Percentiles rank a stretch among this genome's conserved stretches.
These are phyloP conservation scores for Sistotremastrum niveocremeum DNA, from an alignment of 768 basidiomycete species.

Conservation along the genomic window DNA sequence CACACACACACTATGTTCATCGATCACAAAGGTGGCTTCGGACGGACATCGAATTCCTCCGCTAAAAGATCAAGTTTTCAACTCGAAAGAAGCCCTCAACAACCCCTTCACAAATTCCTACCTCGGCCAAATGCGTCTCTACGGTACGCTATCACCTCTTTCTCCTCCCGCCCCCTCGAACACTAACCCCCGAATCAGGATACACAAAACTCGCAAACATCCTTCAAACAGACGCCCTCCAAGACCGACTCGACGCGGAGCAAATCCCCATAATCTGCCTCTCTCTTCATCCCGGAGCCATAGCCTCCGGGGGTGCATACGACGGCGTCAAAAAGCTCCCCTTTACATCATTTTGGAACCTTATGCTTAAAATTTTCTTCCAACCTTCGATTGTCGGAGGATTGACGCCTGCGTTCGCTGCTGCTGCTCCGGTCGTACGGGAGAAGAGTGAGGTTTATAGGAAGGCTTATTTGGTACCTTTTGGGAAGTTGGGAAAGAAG, in stretches of 20 bases:
- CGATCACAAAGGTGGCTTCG: too few relatives aligned
- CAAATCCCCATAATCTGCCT: conserved; percentile 26
- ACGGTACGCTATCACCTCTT: too few relatives aligned
- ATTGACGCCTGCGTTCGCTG: conserved; percentile 10
- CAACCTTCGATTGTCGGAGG: conserved; percentile 5
- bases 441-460: conserved; percentile 3
- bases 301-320: conserved; percentile 14
- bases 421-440: conserved; percentile 9
- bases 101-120: too few relatives aligned
- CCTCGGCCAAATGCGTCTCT: too few relatives aligned
- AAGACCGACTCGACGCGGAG: conserved; percentile 27
- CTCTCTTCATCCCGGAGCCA: conserved; percentile 29
- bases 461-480: conserved; percentile 7
- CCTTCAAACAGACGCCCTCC: conserved; percentile 36
- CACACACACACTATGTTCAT: too few relatives aligned
- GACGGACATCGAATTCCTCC: too few relatives aligned
- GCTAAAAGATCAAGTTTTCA: too few relatives aligned
- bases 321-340: too few relatives aligned
- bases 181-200: conserved; percentile 16
- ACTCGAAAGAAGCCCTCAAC: too few relatives aligned
- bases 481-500: conserved; percentile 1
- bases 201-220: conserved; percentile 38
- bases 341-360: too few relatives aligned
- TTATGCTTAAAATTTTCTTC: too few relatives aligned
- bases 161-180: too few relatives aligned